Evolutionary conservation across 176 grass and related monocot species (phyloP).

Genomic region (Canna indica): DNA sequence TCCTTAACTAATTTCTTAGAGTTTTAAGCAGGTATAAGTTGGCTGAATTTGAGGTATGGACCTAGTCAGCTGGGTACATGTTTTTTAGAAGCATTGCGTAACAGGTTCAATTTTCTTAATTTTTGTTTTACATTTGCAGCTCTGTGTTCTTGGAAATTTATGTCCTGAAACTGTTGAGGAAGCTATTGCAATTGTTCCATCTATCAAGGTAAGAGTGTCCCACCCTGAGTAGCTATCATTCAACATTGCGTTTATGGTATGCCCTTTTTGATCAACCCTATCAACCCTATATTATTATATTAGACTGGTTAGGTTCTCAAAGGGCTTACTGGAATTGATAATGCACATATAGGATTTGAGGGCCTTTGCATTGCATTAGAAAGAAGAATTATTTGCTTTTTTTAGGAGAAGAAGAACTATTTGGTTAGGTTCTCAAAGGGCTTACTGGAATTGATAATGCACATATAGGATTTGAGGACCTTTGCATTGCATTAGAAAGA

Average conservation of each 20-base stretch:
- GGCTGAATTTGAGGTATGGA: constrained; percentile 46
- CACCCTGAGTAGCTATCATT: not conserved
- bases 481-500: no score
- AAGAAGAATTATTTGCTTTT: no score
- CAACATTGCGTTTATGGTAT: not conserved
- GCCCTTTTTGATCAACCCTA: no score
- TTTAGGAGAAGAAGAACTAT: no score
- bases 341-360: no score
- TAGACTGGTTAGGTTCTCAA: no score
- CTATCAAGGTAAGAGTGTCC: constrained; percentile 39
- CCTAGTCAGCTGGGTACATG: not conserved
- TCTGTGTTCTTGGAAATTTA: constrained; percentile 81
- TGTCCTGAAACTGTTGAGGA: constrained; percentile 74
- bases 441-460: no score
- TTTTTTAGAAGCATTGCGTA: not conserved
- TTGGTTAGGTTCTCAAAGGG: no score
- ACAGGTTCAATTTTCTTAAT: not conserved
- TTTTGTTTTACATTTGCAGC: constrained; percentile 22
- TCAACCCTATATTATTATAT: no score
- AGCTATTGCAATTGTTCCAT: constrained; percentile 76
- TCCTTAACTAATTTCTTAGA: constrained; percentile 36
- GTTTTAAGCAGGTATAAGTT: constrained; percentile 42
- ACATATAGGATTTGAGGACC: no score
- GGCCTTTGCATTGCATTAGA: no score
- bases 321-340: no score